A percentile compares a stretch with the other conserved stretches of the same genome.
These are phyloP conservation scores for Exophiala aquamarina DNA, from an alignment of 2,329 filamentous ascomycete genomes.

Conservation along the genomic window DNA sequence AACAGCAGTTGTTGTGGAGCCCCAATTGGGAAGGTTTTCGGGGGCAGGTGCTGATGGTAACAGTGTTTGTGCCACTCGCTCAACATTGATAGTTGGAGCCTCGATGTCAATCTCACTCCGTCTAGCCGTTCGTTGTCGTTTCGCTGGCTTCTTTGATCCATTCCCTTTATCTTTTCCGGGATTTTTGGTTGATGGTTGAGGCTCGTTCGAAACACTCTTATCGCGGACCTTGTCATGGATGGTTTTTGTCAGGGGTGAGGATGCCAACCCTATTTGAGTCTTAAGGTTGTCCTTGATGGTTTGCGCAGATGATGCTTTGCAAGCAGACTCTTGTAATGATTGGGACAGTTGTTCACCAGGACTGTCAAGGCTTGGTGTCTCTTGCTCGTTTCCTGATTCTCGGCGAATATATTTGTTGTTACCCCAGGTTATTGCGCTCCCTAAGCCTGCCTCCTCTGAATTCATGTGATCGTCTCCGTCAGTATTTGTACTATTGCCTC, in stretches of 20 bases:
- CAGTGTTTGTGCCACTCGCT: not conserved
- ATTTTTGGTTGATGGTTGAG: not conserved
- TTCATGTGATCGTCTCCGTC: not conserved
- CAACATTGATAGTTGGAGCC: not conserved
- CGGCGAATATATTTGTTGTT: no score
- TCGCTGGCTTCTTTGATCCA: not conserved
- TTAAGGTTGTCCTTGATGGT: constrained; percentile 3
- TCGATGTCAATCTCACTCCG: not conserved
- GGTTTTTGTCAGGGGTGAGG: not conserved
- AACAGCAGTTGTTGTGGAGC: constrained; percentile 1
- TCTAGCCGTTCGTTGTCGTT: not conserved
- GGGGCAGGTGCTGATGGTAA: not conserved
- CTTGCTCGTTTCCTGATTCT: not conserved
- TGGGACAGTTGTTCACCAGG: constrained; percentile 26
- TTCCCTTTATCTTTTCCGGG: constrained; percentile 1
- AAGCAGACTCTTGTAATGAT: constrained; percentile 17
- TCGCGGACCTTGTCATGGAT: not conserved
- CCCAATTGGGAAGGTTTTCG: constrained; percentile 14
- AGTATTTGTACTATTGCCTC: no score
- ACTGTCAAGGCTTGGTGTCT: constrained; percentile 18
- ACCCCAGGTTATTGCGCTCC: no score
- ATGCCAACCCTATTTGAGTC: not conserved
- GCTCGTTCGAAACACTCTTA: not conserved
- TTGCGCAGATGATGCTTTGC: not conserved
- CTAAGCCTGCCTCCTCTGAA: no score